A percentile compares a stretch with the other conserved stretches of the same genome.
Evolutionary conservation across 345 rosid species (phyloP).

Genomic region (Moricandia moricandioides): DNA sequence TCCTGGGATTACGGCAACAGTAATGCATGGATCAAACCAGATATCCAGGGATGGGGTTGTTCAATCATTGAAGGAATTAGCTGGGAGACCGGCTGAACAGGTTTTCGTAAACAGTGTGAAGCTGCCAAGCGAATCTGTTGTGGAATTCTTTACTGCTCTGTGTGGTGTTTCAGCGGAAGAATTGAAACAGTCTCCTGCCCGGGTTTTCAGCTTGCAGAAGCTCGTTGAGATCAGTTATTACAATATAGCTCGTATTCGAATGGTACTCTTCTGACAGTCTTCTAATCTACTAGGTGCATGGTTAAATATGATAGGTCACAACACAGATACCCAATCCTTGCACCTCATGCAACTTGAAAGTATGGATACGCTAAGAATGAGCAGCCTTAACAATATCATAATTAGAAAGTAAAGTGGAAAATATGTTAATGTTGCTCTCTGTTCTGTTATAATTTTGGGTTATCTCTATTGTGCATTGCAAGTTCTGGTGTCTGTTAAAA

Average conservation of each 20-base stretch:
- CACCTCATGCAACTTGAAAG: constrained; percentile 22
- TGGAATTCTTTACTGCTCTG: constrained; percentile 95
- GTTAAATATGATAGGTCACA: constrained; percentile 15
- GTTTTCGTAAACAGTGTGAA: constrained; percentile 88
- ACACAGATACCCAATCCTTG: not conserved
- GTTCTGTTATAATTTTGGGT: not conserved
- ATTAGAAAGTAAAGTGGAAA: constrained; percentile 5
- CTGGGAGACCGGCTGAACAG: constrained; percentile 94
- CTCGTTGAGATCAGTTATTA: constrained; percentile 99
- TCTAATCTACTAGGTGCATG: constrained; percentile 18
- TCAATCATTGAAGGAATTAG: constrained; percentile 81
- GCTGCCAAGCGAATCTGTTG: constrained; percentile 85
- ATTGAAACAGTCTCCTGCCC: constrained; percentile 92
- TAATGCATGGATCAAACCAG: constrained; percentile 96
- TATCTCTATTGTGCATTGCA: constrained; percentile 16
- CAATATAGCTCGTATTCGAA: constrained; percentile 94
- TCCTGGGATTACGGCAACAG: constrained; percentile 87
- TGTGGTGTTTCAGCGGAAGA: constrained; percentile 98
- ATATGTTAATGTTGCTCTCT: constrained; percentile 4
- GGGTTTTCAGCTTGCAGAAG: constrained; percentile 98
- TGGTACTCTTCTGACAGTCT: constrained; percentile 56
- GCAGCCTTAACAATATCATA: constrained; percentile 3
- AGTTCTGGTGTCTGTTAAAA: constrained; percentile 9
- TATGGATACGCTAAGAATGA: constrained; percentile 19
- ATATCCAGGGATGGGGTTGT: constrained; percentile 96